Evolutionary conservation across 2,329 filamentous ascomycete genomes (phyloP), one percentile per base, ranked within the genome.

Genomic region (Aspergillus clavatus): DNA sequence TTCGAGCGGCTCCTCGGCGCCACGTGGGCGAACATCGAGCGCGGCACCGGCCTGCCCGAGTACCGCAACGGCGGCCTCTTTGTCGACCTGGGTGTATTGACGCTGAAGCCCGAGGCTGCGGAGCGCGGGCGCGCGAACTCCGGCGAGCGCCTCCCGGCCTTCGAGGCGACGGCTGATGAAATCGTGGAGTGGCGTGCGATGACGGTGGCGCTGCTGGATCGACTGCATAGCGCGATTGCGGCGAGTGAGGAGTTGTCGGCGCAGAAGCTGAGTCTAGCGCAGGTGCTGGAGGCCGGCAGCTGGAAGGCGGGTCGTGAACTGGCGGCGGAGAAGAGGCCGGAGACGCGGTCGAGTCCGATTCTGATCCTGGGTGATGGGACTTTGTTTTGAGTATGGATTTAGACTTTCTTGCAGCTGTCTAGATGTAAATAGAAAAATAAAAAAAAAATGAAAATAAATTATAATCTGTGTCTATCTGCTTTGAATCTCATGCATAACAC

Each of bases 1-100:
- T 81, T 83, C 55, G 71, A 75, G 38, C 71, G 72, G 2, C 62
- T 81, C 1, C 66, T 83, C 7, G 70, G 71, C 1, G 70, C 75
- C 11, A 66, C 73, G 10, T 80, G 79, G 65, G 69, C 65, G 7
- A 79, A 79, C 28, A 64, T 70, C 2, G 69, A 78, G 16, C 73
- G 82, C 0, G 72, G 84, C 7, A 88, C 84, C 0, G 84, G 81
- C 0, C 69, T 88, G 3, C 82, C 84, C 0, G 84, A 87, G 59
- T 87, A 87, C 54, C 77, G 84, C 42, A 87, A 87, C 47, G 84
- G 84, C 2, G 84, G 84, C 0, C 65, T 87, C 0, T 82, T 87
- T 27, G 75, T 87, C 38, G 84, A 82, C 27, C 58, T 80, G 16
- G 75, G 73, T 0, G 76, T 79, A 0, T 50, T 82, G 21, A 71